Conservation (phyloP, 371 early-diverging fungal species). For the Actinomucor elegans region DNA sequence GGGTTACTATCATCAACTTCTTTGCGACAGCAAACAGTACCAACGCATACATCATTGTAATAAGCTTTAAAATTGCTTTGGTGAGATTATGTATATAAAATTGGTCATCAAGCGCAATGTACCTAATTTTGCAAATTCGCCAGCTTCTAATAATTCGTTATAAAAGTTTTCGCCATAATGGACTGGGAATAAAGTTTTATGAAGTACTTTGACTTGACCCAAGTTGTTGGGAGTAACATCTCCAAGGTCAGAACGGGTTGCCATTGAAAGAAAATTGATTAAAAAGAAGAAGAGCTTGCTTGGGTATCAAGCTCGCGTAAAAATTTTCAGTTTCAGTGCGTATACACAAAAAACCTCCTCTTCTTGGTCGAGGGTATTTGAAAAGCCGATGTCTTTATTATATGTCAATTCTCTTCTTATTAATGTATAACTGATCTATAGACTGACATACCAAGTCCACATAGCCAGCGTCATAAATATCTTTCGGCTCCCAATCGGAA, state of each 20-base stretch:
- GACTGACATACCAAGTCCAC: conserved; percentile 9
- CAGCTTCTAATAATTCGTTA: conserved; percentile 66
- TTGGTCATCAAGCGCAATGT: conserved; percentile 14
- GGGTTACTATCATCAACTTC: conserved; percentile 46
- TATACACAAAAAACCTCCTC: too few species aligned
- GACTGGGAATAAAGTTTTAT: conserved; percentile 86
- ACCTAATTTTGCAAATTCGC: conserved; percentile 76
- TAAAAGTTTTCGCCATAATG: conserved; percentile 83
- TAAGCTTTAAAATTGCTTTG: conserved; percentile 67
- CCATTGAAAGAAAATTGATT: neutral
- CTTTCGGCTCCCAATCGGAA: conserved; percentile 5
- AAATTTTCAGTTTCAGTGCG: too few species aligned
- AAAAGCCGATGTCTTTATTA: neutral
- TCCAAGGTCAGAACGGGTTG: conserved; percentile 39
- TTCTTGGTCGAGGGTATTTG: too few species aligned
- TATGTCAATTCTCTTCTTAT: neutral
- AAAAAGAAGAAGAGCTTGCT: neutral
- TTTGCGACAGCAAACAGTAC: conserved; percentile 86
- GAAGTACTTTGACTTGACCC: conserved; percentile 72
- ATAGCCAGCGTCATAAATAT: conserved; percentile 12
- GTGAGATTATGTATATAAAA: neutral
- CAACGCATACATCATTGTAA: conserved; percentile 74
- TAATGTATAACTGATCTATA: conserved; percentile 1
- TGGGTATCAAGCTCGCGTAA: too few species aligned
- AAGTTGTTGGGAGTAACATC: conserved; percentile 72